Evolutionary conservation across 2,329 filamentous ascomycete genomes (phyloP), one percentile per base, ranked within the genome.

Genomic region (Penicillium paneum): DNA sequence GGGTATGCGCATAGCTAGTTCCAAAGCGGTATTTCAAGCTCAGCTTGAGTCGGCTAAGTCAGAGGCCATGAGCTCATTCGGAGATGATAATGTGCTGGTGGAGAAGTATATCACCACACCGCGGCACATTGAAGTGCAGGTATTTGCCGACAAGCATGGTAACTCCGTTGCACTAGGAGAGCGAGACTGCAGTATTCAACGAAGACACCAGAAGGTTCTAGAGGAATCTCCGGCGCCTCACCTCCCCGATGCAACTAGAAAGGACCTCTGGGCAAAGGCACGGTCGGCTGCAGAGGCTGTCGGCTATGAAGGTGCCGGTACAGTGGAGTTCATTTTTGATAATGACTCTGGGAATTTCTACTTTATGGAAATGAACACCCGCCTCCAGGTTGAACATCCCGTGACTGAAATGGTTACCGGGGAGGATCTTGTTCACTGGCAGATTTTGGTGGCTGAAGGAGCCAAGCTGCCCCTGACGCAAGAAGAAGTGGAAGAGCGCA

Each of bases 341-440:
- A 87, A 86, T 58, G 84, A 87, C 51, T 80, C 78, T 3, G 83
- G 82, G 35, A 77, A 85, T 40, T 87, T 87, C 72, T 87, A 84
- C 72, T 87, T 87, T 73, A 87, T 87, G 84, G 84, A 87, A 64
- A 87, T 87, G 84, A 87, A 87, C 68, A 87, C 94, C 0, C 83
- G 94, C 48, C 78, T 99, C 19, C 94, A 99, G 74, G 94, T 99
- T 46, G 94, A 99, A 76, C 94, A 99, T 67, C 94, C 94, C 0
- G 94, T 97, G 19, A 97, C 87, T 0, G 89, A 92, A 69, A 86
- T 88, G 79, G 85, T 89, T 2, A 90, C 87, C 10, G 86, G 83
- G 0, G 81, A 90, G 45, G 89, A 92, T 67, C 76, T 99, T 34
- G 94, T 99, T 4, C 87, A 93, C 68, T 99, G 94, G 94, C 94